Base-by-base conservation (phyloP, 139 green algal genomes). In the Edaphochlamys debaryana region DNA sequence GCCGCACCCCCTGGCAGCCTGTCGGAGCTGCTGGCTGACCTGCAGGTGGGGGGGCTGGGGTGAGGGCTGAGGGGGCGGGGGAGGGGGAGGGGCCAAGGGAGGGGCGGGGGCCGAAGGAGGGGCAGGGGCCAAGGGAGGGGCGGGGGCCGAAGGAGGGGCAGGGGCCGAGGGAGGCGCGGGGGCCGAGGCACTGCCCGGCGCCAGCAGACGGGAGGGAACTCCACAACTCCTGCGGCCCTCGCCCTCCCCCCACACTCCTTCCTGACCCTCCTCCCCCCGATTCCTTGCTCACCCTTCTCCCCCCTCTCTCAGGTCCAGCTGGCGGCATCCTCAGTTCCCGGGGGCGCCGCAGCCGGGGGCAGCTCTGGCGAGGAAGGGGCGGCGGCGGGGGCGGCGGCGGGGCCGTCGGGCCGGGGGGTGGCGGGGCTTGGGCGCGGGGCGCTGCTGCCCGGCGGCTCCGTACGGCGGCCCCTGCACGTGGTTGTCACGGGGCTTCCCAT, bases 381-480 rank as follows among this genome's bases (percentile, higher is more conserved):
- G 48, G 34, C n/a, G n/a, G n/a, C n/a, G 11, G 17, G 4, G 58
- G 29, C 27, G 58, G 29, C 1, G 45, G 66, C 69, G 79, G 71
- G 40, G 52, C 52, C 17, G n/a, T n/a, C n/a, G n/a, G n/a, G n/a
- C n/a, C n/a, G n/a, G n/a, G n/a, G n/a, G n/a, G n/a, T n/a, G n/a
- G n/a, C n/a, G n/a, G n/a, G n/a, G n/a, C n/a, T n/a, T n/a, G n/a
- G n/a, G n/a, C n/a, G n/a, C 78, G 79, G 40, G 83, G 83, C 56
- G 20, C 69, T 69, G 13, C 75, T 42, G 15, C 88, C 90, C 15
- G 91, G 94, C 9, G 63, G 73, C 15, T 91, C 74, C 15, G 15
- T 88, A 6, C 79, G 87, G 22, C 87, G 89, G 15, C 93, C 93
- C 29, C 86, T 97, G 82, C 93, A 96, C 71, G 87, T 96, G 41